phyloP scores from a whole-genome alignment of 23 red algal species.

The Gracilariopsis chorda region DNA sequence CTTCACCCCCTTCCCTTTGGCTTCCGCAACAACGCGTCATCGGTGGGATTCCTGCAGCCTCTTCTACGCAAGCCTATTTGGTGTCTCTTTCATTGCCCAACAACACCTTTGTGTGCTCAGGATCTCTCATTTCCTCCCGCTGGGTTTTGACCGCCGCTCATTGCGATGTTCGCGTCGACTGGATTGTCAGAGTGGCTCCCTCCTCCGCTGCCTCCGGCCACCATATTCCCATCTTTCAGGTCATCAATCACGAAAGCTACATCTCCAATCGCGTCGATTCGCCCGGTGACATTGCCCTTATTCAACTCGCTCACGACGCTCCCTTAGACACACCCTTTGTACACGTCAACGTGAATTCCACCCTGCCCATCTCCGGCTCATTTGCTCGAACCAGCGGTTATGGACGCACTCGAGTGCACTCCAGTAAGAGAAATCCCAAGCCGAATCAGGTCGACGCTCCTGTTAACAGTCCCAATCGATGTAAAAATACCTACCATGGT shows the following conservation, averaged over 20 bases:
- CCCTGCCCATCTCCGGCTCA: not conserved
- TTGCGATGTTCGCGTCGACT: slow-evolving; percentile 10
- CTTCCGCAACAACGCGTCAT: not conserved
- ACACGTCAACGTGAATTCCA: slow-evolving; percentile 20
- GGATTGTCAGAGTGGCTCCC: not conserved
- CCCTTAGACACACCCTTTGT: not conserved
- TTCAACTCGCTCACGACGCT: not conserved
- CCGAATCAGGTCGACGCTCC: slow-evolving; percentile 44
- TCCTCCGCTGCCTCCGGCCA: not conserved
- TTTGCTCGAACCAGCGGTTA: slow-evolving; percentile 38
- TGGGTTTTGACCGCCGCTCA: slow-evolving; percentile 54
- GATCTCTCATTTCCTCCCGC: slow-evolving; percentile 23
- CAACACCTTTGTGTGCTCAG: slow-evolving; percentile 29
- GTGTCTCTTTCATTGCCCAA: slow-evolving; percentile 13
- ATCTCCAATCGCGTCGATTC: not conserved
- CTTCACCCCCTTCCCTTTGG: not conserved
- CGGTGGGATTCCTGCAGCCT: not conserved
- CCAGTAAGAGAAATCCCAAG: not conserved
- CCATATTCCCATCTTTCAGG: not conserved
- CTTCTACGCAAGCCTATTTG: not conserved
- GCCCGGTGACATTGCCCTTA: slow-evolving; percentile 31
- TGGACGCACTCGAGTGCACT: not conserved
- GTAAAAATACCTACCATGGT: not conserved
- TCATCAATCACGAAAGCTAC: slow-evolving; percentile 18
- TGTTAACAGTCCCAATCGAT: slow-evolving; percentile 5